Conservation (phyloP, 805 yeast species). For the Hanseniaspora jakobsenii region DNA sequence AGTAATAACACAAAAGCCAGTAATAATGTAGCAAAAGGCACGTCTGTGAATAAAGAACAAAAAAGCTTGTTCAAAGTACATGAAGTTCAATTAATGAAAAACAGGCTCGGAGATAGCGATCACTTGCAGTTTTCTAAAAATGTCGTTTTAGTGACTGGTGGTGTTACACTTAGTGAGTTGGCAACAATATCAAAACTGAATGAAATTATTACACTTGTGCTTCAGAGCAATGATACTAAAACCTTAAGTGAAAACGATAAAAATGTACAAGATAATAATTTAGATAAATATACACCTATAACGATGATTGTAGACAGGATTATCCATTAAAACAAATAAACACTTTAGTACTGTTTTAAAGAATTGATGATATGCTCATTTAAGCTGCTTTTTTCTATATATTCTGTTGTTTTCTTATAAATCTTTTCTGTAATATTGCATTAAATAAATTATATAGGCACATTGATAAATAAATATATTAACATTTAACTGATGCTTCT, state of each 20-base stretch:
- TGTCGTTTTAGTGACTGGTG: conserved; percentile 61
- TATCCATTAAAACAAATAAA: background rate
- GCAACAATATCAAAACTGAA: conserved; percentile 45
- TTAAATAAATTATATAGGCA: too few relatives aligned
- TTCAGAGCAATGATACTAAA: background rate
- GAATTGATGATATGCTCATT: too few relatives aligned
- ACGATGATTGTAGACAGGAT: conserved; percentile 10
- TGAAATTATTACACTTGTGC: conserved; percentile 24
- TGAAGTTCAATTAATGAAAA: conserved; percentile 5
- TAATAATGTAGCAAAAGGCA: background rate
- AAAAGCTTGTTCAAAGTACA: background rate
- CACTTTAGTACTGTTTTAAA: too few relatives aligned
- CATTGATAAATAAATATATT: too few relatives aligned
- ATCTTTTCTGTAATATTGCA: too few relatives aligned
- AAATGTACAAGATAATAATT: conserved; percentile 15
- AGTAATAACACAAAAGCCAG: too few relatives aligned
- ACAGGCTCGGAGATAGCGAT: conserved; percentile 1
- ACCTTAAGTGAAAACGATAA: background rate
- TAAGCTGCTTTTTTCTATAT: too few relatives aligned
- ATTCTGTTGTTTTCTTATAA: too few relatives aligned
- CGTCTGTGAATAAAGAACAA: background rate
- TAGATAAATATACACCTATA: conserved; percentile 36
- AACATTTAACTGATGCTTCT: too few relatives aligned
- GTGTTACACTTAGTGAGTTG: conserved; percentile 74
- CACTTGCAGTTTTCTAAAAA: background rate